These are phyloP conservation scores for Cicer pinnatifidum DNA, from an alignment of 306 rosid species.

Conservation along the genomic window DNA sequence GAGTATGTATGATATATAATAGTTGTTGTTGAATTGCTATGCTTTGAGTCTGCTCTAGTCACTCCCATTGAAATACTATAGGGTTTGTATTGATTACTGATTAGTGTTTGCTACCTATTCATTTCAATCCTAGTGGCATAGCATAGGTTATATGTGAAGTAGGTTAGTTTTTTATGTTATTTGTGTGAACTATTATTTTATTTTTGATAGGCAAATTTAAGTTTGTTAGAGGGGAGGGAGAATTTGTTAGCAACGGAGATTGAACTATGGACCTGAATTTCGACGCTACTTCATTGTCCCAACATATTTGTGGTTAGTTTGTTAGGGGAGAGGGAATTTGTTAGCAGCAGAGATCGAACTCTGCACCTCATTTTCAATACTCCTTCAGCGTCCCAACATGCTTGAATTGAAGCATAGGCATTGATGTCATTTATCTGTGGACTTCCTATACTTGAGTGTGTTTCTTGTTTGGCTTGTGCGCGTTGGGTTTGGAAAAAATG, in stretches of 20 bases:
- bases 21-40: constrained; percentile 18
- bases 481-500: constrained; percentile 95
- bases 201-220: too few species aligned
- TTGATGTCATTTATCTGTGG: constrained; percentile 88
- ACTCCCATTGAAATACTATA: background rate
- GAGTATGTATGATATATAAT: constrained; percentile 10
- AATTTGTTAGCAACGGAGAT: too few species aligned
- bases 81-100: constrained; percentile 27
- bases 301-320: too few species aligned
- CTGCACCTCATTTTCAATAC: too few species aligned
- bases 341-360: too few species aligned
- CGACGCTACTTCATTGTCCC: too few species aligned
- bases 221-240: too few species aligned
- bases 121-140: constrained; percentile 41
- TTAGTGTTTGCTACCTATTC: background rate
- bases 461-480: constrained; percentile 83
- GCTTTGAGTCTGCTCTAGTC: background rate
- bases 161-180: constrained; percentile 10
- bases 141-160: background rate
- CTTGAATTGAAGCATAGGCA: constrained; percentile 48
- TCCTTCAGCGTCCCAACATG: constrained; percentile 14
- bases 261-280: too few species aligned
- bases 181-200: constrained; percentile 19
- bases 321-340: too few species aligned
- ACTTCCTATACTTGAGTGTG: constrained; percentile 86